A percentile compares a stretch with the other conserved stretches of the same genome.
Conservation (phyloP, 1,139 yeast genomes). For the Spathaspora sp. region DNA sequence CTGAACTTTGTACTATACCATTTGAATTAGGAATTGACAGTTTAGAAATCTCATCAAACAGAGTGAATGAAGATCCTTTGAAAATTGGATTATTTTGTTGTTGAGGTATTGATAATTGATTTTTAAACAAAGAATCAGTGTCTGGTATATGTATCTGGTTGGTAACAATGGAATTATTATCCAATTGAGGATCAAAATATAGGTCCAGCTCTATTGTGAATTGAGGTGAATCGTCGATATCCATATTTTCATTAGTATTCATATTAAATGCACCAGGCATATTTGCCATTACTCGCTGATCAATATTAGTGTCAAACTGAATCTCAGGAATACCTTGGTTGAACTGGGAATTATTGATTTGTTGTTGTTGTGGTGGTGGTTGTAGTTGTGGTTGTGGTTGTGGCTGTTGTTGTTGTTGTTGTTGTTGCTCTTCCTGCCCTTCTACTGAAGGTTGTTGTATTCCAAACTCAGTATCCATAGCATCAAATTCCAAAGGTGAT, state of each 20-base stretch:
- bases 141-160: constrained; percentile 12
- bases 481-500: constrained; percentile 10
- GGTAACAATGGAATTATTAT: constrained; percentile 14
- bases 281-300: constrained; percentile 13
- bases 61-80: constrained; percentile 9
- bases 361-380: constrained; percentile 8
- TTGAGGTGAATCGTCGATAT: constrained; percentile 41
- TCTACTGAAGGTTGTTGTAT: too few species aligned
- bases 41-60: constrained; percentile 14
- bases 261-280: constrained; percentile 35
- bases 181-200: constrained; percentile 15
- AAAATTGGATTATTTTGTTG: constrained; percentile 8
- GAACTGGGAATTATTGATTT: constrained; percentile 7
- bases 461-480: constrained; percentile 11
- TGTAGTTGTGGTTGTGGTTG: constrained; percentile 7
- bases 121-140: constrained; percentile 10
- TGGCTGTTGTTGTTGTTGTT: neutral
- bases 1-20: constrained; percentile 1
- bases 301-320: constrained; percentile 1
- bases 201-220: constrained; percentile 39
- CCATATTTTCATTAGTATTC: constrained; percentile 28
- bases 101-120: constrained; percentile 10
- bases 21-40: constrained; percentile 12
- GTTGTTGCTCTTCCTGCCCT: constrained; percentile 2
- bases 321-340: neutral